Conservation (phyloP, 331 rosid species). For the Rosa hybrid region DNA sequence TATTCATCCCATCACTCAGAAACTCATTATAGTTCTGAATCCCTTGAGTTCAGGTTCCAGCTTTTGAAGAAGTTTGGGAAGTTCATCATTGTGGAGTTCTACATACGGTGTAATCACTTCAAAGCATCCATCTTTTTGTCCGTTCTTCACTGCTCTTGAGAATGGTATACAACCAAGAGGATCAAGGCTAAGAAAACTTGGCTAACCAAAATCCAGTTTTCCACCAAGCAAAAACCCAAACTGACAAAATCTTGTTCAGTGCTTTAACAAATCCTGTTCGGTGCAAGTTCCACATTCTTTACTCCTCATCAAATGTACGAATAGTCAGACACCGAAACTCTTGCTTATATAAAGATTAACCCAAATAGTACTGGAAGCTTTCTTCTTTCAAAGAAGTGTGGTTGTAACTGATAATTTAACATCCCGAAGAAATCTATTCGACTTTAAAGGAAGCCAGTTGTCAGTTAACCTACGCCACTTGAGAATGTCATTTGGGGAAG, state of each 20-base stretch:
- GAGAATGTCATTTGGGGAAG: conserved; percentile 90
- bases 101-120: conserved; percentile 19
- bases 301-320: not conserved
- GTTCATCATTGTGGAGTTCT: conserved; percentile 15
- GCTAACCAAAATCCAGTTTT: not conserved
- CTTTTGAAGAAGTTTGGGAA: conserved; percentile 18
- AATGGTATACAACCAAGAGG: conserved; percentile 26
- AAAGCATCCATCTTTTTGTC: conserved; percentile 10
- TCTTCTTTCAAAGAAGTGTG: not conserved
- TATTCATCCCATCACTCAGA: not conserved
- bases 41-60: conserved; percentile 19
- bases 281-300: not conserved
- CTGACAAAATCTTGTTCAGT: not conserved
- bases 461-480: conserved; percentile 87
- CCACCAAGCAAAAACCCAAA: not conserved
- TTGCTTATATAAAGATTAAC: not conserved
- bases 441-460: not conserved
- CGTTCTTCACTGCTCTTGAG: conserved; percentile 12
- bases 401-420: not conserved
- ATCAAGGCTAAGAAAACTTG: not conserved
- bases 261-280: conserved; percentile 13
- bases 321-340: not conserved
- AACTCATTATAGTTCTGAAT: conserved; percentile 9
- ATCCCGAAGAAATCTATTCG: not conserved
- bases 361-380: not conserved